Conservation (phyloP, 176 grass and related monocot genomes). For the Cocos nucifera region DNA sequence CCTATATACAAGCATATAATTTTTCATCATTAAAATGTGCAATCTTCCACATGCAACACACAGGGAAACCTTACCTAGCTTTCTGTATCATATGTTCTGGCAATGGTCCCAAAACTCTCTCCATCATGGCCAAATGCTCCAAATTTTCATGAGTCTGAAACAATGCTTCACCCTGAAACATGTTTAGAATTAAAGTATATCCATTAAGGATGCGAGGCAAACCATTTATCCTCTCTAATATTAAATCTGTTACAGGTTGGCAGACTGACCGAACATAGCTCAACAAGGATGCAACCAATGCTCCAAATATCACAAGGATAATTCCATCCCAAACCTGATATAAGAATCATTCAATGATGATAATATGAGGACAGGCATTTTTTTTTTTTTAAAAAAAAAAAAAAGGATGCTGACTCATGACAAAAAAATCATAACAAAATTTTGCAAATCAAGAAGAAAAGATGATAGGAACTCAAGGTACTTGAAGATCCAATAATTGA, state of each 20-base stretch:
- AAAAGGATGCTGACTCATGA: too few relatives aligned
- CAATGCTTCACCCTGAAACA: slow-evolving; percentile 71
- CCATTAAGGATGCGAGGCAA: not conserved
- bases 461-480: too few relatives aligned
- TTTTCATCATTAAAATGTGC: too few relatives aligned
- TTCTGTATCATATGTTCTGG: slow-evolving; percentile 77
- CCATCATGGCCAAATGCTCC: slow-evolving; percentile 97
- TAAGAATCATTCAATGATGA: slow-evolving; percentile 24
- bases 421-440: too few relatives aligned
- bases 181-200: slow-evolving; percentile 6
- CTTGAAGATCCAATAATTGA: too few relatives aligned
- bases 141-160: slow-evolving; percentile 94
- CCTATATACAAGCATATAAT: not conserved
- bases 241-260: not conserved
- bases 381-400: too few relatives aligned
- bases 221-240: too few relatives aligned
- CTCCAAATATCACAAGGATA: slow-evolving; percentile 96
- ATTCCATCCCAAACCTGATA: slow-evolving; percentile 79
- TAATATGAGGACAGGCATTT: not conserved
- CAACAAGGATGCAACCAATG: slow-evolving; percentile 81
- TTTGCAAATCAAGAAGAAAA: too few relatives aligned
- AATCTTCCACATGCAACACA: not conserved
- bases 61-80: slow-evolving; percentile 37
- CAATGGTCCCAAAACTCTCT: slow-evolving; percentile 78
- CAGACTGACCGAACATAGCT: slow-evolving; percentile 68